Evolutionary conservation across 768 basidiomycete genomes (phyloP).

Genomic region (Wakefieldia striispora): DNA sequence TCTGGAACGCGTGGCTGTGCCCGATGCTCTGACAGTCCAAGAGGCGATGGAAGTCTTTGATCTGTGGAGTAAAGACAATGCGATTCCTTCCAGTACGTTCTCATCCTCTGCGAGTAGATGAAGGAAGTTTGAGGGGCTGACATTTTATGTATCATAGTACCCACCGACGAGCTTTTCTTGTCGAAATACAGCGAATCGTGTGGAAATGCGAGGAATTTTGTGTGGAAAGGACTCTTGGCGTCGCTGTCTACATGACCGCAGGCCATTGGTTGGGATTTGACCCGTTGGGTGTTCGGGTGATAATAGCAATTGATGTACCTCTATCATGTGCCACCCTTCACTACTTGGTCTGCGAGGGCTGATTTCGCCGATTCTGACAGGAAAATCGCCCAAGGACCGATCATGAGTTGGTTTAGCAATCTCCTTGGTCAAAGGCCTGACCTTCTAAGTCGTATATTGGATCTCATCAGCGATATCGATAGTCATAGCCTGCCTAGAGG

Average conservation of each 20-base stretch:
- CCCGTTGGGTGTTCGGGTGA: background rate
- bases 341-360: background rate
- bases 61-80: slow-evolving; percentile 65
- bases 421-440: too few species aligned
- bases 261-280: background rate
- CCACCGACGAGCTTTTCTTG: slow-evolving; percentile 72
- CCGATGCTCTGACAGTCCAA: slow-evolving; percentile 53
- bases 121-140: background rate
- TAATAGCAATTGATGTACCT: too few species aligned
- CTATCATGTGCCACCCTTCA: too few species aligned
- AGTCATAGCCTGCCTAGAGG: too few species aligned
- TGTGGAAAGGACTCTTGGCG: slow-evolving; percentile 58
- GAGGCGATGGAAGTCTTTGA: slow-evolving; percentile 80
- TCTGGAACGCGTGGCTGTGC: slow-evolving; percentile 48
- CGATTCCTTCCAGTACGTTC: slow-evolving; percentile 48
- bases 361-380: too few species aligned
- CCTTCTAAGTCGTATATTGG: too few species aligned
- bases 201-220: slow-evolving; percentile 80
- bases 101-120: background rate
- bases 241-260: slow-evolving; percentile 23
- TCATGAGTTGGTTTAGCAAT: too few species aligned
- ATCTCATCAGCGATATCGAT: too few species aligned
- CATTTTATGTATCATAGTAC: slow-evolving; percentile 20
- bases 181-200: slow-evolving; percentile 73
- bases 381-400: too few species aligned